Evolutionary conservation across 805 yeast genomes (phyloP), one percentile per base, ranked within the genome.

Genomic region (Saccharomyces kudriavzevii): DNA sequence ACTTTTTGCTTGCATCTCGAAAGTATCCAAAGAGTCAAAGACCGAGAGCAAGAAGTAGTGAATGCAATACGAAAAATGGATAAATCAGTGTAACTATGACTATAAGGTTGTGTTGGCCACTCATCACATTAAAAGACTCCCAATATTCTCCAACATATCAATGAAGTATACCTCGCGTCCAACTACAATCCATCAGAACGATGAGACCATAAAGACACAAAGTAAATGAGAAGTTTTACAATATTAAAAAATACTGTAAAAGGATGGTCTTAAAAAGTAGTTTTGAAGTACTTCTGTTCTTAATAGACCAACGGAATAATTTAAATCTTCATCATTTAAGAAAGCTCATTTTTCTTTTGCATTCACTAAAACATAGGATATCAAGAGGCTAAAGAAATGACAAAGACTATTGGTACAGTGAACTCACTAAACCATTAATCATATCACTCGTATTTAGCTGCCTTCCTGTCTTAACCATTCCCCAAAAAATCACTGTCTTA

Each of bases 71-170:
- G 40, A 35, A 17, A 35, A 35, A 35, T 35, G 43, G 43, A 35
- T 35, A 47, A 52, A 56, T 60, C 64, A 60, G 64, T 56, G 64
- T 60, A 60, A 60, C 62, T 86, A 86, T 86, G 91, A 86, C 92
- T 61, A 53, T 58, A 52, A 56, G 56, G 56, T 77, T 75, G 17
- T 35, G 76, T 60, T 71, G 70, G 67, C 75, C 85, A 80, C 87
- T 76, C 77, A 74, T 79, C 77, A 81, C 82, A 76, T 77, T 81
- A 83, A 77, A 75, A 71, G 70, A 72, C 74, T 71, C 58, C 62
- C 62, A 57, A 48, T 47, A 49, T 53, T 47, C 26, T 51, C 56
- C 47, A 53, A 45, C 43, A 35, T 6, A 35, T 27, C 10, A 35
- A 35, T 17, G 43, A 35, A 35, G 43, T 35, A 35, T 24, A 43